A percentile compares a stretch with the other conserved stretches of the same genome.
Conservation (phyloP, 2,329 filamentous ascomycete genomes). For the Zymoseptoria passerinii region DNA sequence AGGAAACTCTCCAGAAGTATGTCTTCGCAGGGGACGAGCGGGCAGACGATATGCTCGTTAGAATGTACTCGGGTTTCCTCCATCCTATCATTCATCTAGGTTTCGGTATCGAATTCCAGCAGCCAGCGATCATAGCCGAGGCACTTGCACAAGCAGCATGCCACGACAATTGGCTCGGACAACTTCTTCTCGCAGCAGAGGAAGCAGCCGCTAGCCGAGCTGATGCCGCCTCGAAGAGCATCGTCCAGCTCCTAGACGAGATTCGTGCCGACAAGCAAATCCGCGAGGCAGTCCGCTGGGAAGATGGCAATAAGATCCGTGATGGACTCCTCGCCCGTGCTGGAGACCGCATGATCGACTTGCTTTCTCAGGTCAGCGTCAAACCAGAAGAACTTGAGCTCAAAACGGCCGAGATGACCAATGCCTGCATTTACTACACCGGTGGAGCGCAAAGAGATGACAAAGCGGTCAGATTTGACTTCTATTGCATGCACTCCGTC, state of each 20-base stretch:
- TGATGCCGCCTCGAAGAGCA: conserved; percentile 26
- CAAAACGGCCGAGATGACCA: conserved; percentile 61
- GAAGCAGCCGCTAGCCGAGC: conserved; percentile 32
- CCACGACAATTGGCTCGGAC: conserved; percentile 51
- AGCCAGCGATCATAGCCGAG: conserved; percentile 73
- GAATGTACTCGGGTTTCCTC: conserved; percentile 62
- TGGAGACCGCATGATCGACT: conserved; percentile 52
- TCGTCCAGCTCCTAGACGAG: conserved; percentile 55
- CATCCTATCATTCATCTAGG: conserved; percentile 77
- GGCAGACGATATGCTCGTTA: conserved; percentile 59
- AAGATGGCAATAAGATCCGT: conserved; percentile 55
- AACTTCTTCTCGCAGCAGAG: conserved; percentile 50
- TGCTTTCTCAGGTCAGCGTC: conserved; percentile 48
- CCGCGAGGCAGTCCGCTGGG: conserved; percentile 42
- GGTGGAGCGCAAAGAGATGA: conserved; percentile 54
- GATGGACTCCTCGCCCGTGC: conserved; percentile 61
- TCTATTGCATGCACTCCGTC: conserved; percentile 64
- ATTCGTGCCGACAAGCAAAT: conserved; percentile 52
- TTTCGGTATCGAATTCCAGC: conserved; percentile 73
- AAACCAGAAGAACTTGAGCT: conserved; percentile 48
- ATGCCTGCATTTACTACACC: conserved; percentile 53
- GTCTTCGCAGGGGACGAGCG: conserved; percentile 58
- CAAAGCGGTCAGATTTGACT: conserved; percentile 69
- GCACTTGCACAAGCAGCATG: conserved; percentile 69
- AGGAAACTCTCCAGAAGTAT: conserved; percentile 55